Base-by-base conservation (phyloP, 1,139 yeast species). In the Saccharomyces hybrid region DNA sequence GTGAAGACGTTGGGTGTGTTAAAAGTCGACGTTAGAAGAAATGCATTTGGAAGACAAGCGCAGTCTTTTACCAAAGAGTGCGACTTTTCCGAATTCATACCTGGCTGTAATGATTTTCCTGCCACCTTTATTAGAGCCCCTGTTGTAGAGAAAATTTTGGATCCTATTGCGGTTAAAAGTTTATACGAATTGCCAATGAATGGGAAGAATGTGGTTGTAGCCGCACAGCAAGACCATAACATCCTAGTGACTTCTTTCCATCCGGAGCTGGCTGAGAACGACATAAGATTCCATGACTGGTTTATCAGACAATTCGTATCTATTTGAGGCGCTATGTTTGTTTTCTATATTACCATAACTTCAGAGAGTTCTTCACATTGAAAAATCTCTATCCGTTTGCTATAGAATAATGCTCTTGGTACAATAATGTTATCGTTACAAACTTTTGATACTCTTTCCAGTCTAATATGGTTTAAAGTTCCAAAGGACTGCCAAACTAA, bases 91-190 rank as follows among this genome's bases (percentile, higher is more conserved):
- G 65, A 71, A 1, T 81, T 81, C 58, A 77, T 82, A 16, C 58
- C 64, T 14, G 65, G 61, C 29, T 75, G 72, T 2, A 62, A 58
- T 9, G 70, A 70, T 26, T 86, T 84, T 62, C 81, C 80, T 2
- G 78, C 89, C 2, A 79, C 84, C 1, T 88, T 88, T 66, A 88
- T 88, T 49, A 73, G 96, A 50, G 95, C 95, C 0, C 96, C 96
- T 0, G 84, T 85, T 1, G 83, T 87, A 7, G 76, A 79, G 27
- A 66, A 69, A 38, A 65, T 80, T 4, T 62, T 73, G 53, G 61
- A 75, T 58, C 49, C 55, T 1, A 53, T 58, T 7, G 72, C 74
- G 1, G 79, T 80, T 1, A 72, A 79, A 58, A 68, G 80, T 1
- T 69, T 82, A 49, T 75, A 76, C 54, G 67, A 70, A 11, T 67